Percentiles rank a stretch among this genome's conserved stretches.
Conservation (phyloP, 768 basidiomycete species). For the Vararia minispora region DNA sequence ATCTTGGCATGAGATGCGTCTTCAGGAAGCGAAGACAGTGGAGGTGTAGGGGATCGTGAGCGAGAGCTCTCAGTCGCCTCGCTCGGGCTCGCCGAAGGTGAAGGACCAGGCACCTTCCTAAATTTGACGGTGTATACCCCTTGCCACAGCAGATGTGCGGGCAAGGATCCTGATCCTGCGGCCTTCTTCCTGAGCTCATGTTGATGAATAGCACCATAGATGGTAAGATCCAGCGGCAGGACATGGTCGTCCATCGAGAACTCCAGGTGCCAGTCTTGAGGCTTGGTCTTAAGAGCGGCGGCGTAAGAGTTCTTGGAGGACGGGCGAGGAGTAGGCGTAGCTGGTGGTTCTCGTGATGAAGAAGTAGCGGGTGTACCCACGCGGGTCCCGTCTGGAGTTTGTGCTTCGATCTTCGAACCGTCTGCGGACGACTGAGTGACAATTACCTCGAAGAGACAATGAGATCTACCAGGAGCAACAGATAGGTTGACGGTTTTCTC, state of each 20-base stretch:
- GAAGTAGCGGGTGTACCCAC: conserved; percentile 73
- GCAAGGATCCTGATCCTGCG: conserved; percentile 33
- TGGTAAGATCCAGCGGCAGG: conserved; percentile 78
- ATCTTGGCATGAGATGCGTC: conserved; percentile 86
- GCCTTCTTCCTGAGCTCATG: conserved; percentile 70
- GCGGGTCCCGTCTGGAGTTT: conserved; percentile 93
- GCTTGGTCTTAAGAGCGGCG: conserved; percentile 85
- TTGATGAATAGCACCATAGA: conserved; percentile 94
- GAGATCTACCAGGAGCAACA: conserved; percentile 53
- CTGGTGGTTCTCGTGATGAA: conserved; percentile 27
- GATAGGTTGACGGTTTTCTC: conserved; percentile 85
- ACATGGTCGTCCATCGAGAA: conserved; percentile 88
- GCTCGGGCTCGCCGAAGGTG: conserved; percentile 58
- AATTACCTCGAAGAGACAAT: neutral
- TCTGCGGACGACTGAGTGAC: conserved; percentile 31
- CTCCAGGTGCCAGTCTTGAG: conserved; percentile 93
- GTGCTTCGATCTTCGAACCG: conserved; percentile 89
- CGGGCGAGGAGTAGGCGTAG: conserved; percentile 22
- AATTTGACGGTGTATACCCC: conserved; percentile 87
- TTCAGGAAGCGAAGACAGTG: conserved; percentile 70
- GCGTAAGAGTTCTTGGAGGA: conserved; percentile 70
- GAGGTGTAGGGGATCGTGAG: conserved; percentile 52
- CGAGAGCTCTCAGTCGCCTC: too few relatives aligned
- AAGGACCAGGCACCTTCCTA: conserved; percentile 83
- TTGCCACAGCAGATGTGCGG: conserved; percentile 76